Conservation (phyloP, 495 filamentous ascomycete species). For the Penicilliopsis zonata region DNA sequence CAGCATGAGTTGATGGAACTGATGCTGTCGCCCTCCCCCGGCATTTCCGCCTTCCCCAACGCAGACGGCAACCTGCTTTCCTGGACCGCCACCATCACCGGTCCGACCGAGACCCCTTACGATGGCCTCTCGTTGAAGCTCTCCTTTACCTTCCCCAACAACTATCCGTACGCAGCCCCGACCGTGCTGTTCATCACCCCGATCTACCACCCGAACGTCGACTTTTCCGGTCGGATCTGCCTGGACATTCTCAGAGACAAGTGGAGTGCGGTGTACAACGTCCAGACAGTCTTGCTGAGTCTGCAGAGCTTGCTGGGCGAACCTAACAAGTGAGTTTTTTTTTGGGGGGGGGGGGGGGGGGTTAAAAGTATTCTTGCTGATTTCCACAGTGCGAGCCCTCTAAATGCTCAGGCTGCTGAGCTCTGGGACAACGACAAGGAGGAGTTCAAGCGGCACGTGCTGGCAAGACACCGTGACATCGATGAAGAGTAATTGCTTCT, state of each 20-base stretch:
- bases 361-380: not conserved
- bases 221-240: slow-evolving; percentile 86
- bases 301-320: slow-evolving; percentile 92
- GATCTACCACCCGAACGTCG: slow-evolving; percentile 90
- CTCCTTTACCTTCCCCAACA: slow-evolving; percentile 77
- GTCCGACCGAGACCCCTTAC: slow-evolving; percentile 86
- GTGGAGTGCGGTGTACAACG: slow-evolving; percentile 93
- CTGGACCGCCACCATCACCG: slow-evolving; percentile 90
- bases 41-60: slow-evolving; percentile 89
- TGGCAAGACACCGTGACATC: slow-evolving; percentile 49
- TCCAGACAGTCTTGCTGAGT: slow-evolving; percentile 83
- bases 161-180: slow-evolving; percentile 89
- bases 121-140: slow-evolving; percentile 85
- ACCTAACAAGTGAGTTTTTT: slow-evolving; percentile 75
- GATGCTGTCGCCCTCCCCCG: slow-evolving; percentile 88
- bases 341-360: not conserved
- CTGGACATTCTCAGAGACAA: slow-evolving; percentile 97
- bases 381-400: slow-evolving; percentile 62
- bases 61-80: slow-evolving; percentile 78
- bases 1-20: slow-evolving; percentile 96
- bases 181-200: slow-evolving; percentile 88
- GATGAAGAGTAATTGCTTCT: slow-evolving; percentile 4
- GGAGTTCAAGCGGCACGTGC: slow-evolving; percentile 73
- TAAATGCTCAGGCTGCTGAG: slow-evolving; percentile 94
- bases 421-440: slow-evolving; percentile 84